These are phyloP conservation scores for Leishmania tropica DNA, from an alignment of 208 protist genomes.

Conservation along the genomic window DNA sequence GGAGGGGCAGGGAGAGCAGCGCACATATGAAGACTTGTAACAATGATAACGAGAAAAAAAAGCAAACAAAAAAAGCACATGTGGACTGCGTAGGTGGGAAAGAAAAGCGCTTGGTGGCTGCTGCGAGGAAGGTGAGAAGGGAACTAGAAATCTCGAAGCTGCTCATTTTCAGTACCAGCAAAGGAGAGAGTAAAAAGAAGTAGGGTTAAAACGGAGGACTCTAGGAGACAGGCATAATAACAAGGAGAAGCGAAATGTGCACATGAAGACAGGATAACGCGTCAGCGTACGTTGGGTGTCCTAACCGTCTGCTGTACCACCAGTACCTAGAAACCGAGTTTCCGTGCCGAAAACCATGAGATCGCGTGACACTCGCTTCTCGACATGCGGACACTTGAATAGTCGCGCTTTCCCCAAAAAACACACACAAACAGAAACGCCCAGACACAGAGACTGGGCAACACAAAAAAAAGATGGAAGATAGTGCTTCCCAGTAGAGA, in stretches of 20 bases:
- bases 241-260: not conserved
- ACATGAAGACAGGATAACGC: not conserved
- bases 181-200: slow-evolving; percentile 11
- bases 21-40: not conserved
- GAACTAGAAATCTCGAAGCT: not conserved
- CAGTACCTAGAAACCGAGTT: not conserved
- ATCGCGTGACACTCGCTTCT: not conserved
- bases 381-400: not conserved
- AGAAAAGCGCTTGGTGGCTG: not conserved
- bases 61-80: not conserved
- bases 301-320: not conserved
- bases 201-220: not conserved
- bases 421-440: not conserved
- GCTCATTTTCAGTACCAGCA: not conserved
- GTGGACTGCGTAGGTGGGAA: not conserved
- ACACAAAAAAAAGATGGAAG: not conserved
- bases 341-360: not conserved
- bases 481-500: not conserved
- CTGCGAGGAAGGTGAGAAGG: not conserved
- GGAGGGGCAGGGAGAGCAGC: not conserved
- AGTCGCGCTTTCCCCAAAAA: not conserved
- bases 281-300: not conserved
- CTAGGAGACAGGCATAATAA: not conserved
- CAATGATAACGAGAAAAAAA: slow-evolving; percentile 2
- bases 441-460: not conserved